phyloP scores from a whole-genome alignment of 139 green algal genomes.

The Microglena sp. region DNA sequence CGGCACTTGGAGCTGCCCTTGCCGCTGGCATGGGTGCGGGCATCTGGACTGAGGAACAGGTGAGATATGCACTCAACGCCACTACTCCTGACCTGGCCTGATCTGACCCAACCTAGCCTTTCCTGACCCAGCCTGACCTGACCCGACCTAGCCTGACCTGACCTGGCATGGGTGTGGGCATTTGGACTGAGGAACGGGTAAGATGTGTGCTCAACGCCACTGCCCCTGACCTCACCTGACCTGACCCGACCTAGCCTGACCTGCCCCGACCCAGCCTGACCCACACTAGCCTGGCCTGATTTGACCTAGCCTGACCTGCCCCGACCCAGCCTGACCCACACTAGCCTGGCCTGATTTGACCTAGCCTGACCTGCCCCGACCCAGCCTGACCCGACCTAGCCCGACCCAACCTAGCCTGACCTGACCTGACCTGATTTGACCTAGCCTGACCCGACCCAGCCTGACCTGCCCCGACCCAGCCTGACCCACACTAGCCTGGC shows the following conservation, averaged over 20 bases:
- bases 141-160: no score
- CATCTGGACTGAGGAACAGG: slow-evolving; percentile 59
- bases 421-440: no score
- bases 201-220: not conserved
- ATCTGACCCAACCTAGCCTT: not conserved
- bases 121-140: not conserved
- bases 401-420: no score
- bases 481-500: no score
- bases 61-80: not conserved
- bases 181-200: slow-evolving; percentile 62
- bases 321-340: not conserved
- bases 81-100: not conserved
- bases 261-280: not conserved
- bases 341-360: not conserved
- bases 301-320: slow-evolving; percentile 71
- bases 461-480: no score
- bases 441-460: no score
- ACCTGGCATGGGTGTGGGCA: slow-evolving; percentile 72
- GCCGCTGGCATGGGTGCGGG: slow-evolving; percentile 81
- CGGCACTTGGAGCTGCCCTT: slow-evolving; percentile 77
- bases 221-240: not conserved
- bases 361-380: not conserved
- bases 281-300: no score
- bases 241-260: not conserved
- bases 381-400: no score